A percentile compares a stretch with the other conserved stretches of the same genome.
Evolutionary conservation across 768 basidiomycete genomes (phyloP).

Genomic region (Strobilomyces echinocephalus): DNA sequence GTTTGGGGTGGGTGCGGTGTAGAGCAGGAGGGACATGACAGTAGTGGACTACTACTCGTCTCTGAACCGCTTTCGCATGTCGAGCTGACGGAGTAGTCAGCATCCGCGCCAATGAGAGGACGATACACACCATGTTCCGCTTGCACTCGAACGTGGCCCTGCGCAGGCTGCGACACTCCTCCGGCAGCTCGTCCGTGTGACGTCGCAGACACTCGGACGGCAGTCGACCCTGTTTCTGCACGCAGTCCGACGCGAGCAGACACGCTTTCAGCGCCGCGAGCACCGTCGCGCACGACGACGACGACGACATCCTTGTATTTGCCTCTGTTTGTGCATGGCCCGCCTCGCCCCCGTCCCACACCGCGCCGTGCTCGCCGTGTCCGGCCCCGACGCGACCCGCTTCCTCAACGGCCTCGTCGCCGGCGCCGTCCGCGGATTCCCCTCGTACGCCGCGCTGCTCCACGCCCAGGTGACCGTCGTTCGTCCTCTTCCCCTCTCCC

Average conservation of each 20-base stretch:
- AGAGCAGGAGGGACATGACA: slow-evolving; percentile 30
- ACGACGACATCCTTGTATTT: slow-evolving; percentile 48
- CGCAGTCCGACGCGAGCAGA: slow-evolving; percentile 81
- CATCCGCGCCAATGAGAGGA: no score
- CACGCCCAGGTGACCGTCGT: slow-evolving; percentile 73
- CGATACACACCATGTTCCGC: slow-evolving; percentile 68
- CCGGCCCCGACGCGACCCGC: slow-evolving; percentile 72
- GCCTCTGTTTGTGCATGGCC: slow-evolving; percentile 34
- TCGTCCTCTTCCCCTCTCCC: slow-evolving; percentile 23
- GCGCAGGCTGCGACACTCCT: slow-evolving; percentile 72
- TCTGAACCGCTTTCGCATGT: slow-evolving; percentile 80
- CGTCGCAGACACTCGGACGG: slow-evolving; percentile 82
- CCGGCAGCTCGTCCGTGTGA: slow-evolving; percentile 71
- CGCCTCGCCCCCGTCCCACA: slow-evolving; percentile 61
- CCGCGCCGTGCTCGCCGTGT: slow-evolving; percentile 67
- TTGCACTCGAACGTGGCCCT: slow-evolving; percentile 89
- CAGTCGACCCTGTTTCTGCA: slow-evolving; percentile 68
- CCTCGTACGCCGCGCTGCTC: slow-evolving; percentile 68
- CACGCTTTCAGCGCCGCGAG: slow-evolving; percentile 79
- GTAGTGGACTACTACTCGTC: slow-evolving; percentile 29
- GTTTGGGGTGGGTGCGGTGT: slow-evolving; percentile 54
- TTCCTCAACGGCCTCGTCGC: slow-evolving; percentile 80
- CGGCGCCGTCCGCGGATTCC: slow-evolving; percentile 47
- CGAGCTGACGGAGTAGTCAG: slow-evolving; percentile 44
- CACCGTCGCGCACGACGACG: slow-evolving; percentile 75